Percentiles rank a stretch among this genome's conserved stretches.
Conservation (phyloP, 495 filamentous ascomycete species). For the Daldinia loculata region DNA sequence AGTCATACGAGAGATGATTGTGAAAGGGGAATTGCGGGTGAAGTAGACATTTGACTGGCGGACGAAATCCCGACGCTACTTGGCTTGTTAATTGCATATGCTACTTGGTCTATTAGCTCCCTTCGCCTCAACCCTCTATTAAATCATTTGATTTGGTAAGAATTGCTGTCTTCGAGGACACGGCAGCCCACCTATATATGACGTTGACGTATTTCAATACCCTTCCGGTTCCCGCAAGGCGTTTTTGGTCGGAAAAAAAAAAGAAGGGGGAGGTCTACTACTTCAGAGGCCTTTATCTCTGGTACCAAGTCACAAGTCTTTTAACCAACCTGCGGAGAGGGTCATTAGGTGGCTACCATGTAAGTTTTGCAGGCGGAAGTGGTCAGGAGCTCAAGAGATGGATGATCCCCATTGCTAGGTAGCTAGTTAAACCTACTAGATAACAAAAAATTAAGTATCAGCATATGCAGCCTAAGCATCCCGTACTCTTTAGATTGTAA, state of each 20-base stretch:
- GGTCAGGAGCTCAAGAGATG: background rate
- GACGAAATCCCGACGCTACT: background rate
- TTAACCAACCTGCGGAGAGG: background rate
- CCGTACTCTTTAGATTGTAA: background rate
- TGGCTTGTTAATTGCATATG: constrained; percentile 19
- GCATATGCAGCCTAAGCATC: background rate
- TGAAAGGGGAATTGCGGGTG: background rate
- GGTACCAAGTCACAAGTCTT: background rate
- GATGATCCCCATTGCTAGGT: background rate
- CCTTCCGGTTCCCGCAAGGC: constrained; percentile 26
- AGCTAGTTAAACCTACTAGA: background rate
- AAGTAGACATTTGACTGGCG: background rate
- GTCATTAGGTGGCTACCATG: background rate
- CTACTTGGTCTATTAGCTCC: constrained; percentile 16
- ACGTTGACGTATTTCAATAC: constrained; percentile 12
- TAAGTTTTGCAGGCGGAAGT: background rate
- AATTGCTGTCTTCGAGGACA: background rate
- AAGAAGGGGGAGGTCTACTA: background rate
- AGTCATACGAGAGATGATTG: background rate
- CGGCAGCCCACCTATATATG: background rate
- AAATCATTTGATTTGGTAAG: constrained; percentile 8
- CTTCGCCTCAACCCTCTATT: background rate
- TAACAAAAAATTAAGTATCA: background rate
- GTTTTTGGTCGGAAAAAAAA: constrained; percentile 31
- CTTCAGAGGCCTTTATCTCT: background rate